Evolutionary conservation across 441 rosid genomes (phyloP).

Genomic region (Jatropha podagrica): DNA sequence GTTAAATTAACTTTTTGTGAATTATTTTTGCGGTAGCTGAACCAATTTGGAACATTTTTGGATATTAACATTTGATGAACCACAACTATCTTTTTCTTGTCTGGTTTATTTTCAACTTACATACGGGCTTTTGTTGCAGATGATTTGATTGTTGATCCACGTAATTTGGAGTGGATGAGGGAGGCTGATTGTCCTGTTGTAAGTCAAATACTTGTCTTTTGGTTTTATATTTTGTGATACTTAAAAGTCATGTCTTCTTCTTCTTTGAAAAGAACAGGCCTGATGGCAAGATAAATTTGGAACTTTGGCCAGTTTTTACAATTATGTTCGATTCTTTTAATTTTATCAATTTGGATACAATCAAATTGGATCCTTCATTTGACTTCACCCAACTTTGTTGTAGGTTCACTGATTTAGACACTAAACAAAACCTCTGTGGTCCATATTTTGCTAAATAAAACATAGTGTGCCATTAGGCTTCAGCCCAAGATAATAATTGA

Average conservation of each 20-base stretch:
- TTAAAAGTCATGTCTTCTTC: background rate
- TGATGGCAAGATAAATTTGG: background rate
- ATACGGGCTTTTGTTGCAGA: constrained; percentile 43
- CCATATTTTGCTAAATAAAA: too few relatives aligned
- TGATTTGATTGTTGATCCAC: constrained; percentile 95
- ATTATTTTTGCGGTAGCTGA: background rate
- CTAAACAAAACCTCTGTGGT: too few relatives aligned
- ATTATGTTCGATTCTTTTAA: too few relatives aligned
- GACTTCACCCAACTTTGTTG: too few relatives aligned
- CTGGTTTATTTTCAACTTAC: constrained; percentile 27
- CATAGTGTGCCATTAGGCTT: too few relatives aligned
- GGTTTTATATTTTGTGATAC: background rate
- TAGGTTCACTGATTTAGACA: too few relatives aligned
- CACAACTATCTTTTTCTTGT: constrained; percentile 4
- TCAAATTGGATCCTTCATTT: too few relatives aligned
- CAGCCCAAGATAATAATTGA: too few relatives aligned
- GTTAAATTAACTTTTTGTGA: background rate
- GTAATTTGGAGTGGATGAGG: constrained; percentile 95
- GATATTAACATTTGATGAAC: constrained; percentile 13
- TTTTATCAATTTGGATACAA: too few relatives aligned
- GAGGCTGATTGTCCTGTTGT: constrained; percentile 95
- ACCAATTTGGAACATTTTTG: constrained; percentile 8
- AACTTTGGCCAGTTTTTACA: too few relatives aligned
- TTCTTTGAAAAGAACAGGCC: background rate
- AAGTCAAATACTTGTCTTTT: constrained; percentile 39